Evolutionary conservation across 2,329 filamentous ascomycete genomes (phyloP).

Genomic region (Gnomoniopsis sp.): DNA sequence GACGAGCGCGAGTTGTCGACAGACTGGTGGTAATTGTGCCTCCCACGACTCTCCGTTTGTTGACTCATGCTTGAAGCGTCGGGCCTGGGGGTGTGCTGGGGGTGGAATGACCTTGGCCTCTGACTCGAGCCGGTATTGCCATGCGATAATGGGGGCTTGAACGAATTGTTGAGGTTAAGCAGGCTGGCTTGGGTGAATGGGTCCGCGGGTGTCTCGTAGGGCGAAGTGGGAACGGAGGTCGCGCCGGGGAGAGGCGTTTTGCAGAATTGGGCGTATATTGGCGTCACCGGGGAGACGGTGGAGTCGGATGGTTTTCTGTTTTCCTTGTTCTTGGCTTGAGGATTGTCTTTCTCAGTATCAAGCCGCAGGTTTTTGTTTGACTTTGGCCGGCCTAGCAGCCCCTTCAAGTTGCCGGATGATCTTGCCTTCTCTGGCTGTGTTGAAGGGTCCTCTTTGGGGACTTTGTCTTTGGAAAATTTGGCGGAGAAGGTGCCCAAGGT

Average conservation of each 20-base stretch:
- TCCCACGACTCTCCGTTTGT: slow-evolving; percentile 19
- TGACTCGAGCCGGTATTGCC: slow-evolving; percentile 30
- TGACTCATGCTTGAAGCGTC: slow-evolving; percentile 20
- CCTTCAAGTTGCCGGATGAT: slow-evolving; percentile 77
- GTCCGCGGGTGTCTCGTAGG: slow-evolving; percentile 6
- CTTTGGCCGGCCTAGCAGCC: slow-evolving; percentile 69
- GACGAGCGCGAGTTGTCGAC: slow-evolving; percentile 13
- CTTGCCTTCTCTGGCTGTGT: slow-evolving; percentile 72
- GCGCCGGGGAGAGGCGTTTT: slow-evolving; percentile 32
- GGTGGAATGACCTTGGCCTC: slow-evolving; percentile 51
- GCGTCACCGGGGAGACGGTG: slow-evolving; percentile 47
- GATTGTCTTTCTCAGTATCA: slow-evolving; percentile 47
- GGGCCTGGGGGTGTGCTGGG: slow-evolving; percentile 25
- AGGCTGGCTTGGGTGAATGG: slow-evolving; percentile 14
- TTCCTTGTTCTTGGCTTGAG: slow-evolving; percentile 69
- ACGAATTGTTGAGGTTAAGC: slow-evolving; percentile 19
- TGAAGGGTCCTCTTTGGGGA: slow-evolving; percentile 35
- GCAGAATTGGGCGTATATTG: slow-evolving; percentile 78
- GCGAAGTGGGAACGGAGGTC: slow-evolving; percentile 17
- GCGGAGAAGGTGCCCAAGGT: slow-evolving; percentile 39
- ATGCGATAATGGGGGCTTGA: slow-evolving; percentile 15
- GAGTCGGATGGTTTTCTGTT: slow-evolving; percentile 65
- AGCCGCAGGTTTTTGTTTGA: slow-evolving; percentile 66
- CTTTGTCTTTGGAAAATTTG: slow-evolving; percentile 35
- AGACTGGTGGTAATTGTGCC: slow-evolving; percentile 13